A percentile compares a stretch with the other conserved stretches of the same genome.
Evolutionary conservation across 2,329 filamentous ascomycete genomes (phyloP).

Genomic region (Ceratocystis colombiana): DNA sequence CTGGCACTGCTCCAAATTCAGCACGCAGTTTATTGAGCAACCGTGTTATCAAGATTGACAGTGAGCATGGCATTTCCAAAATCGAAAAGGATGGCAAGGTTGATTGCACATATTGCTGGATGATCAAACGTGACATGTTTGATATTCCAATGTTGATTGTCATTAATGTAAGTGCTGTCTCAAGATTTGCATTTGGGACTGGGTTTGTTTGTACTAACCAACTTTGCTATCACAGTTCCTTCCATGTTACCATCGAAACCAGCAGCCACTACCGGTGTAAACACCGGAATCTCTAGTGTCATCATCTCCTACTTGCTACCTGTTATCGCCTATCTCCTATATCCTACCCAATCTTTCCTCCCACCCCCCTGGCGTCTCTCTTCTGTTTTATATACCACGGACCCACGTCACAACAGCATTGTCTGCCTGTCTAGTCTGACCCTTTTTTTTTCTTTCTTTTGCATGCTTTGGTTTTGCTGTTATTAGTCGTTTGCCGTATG

Average conservation of each 20-base stretch:
- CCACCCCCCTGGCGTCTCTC: not conserved
- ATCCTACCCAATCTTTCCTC: too few relatives aligned
- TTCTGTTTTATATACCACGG: conserved; percentile 1
- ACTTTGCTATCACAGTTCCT: conserved; percentile 39
- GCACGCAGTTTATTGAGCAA: conserved; percentile 44
- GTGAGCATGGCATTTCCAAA: conserved; percentile 69
- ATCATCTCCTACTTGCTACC: not conserved
- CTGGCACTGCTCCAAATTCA: not conserved
- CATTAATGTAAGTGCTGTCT: conserved; percentile 69
- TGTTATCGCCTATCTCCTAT: not conserved
- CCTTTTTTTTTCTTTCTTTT: not conserved
- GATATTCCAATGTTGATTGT: conserved; percentile 98
- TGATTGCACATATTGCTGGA: conserved; percentile 94
- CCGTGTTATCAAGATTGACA: conserved; percentile 53
- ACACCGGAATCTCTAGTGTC: not conserved
- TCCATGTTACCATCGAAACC: conserved; percentile 49
- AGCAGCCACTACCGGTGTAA: conserved; percentile 46
- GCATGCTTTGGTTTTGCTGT: not conserved
- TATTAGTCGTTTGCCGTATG: not conserved
- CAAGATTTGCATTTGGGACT: not conserved
- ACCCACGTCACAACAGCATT: not conserved
- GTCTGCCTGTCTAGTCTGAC: not conserved
- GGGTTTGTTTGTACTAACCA: not conserved
- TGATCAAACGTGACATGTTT: conserved; percentile 91
- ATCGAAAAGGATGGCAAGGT: conserved; percentile 83